Base-by-base conservation (phyloP, 2,329 filamentous ascomycete genomes). In the Aspergillus luchuensis region DNA sequence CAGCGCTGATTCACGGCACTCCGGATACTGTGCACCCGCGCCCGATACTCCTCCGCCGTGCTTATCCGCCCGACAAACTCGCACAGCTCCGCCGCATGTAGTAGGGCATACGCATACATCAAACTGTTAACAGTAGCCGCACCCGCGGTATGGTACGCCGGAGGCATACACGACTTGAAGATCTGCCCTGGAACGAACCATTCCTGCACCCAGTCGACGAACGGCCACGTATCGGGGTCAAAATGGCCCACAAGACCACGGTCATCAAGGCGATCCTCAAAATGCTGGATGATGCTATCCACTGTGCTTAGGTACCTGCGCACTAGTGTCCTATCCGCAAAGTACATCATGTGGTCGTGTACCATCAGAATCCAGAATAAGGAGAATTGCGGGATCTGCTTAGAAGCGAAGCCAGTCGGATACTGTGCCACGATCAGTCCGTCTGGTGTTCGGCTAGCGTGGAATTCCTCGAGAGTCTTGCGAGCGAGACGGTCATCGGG, bases 321-420 rank as follows among this genome's bases (percentile, higher is more conserved):
- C 6, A 60, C 57, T 5, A 62, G 10, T 0, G 25, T 10, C 1
- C 4, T 2, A 19, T 60, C 57, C 11, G 33, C 49, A 5, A 36
- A 39, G n/a, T 60, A 57, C 41, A 53, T 23, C 49, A 55, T 45
- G n/a, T 59, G 53, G 36, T 62, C 57, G 21, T 57, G 25, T 0
- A 60, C 25, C 57, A 60, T 60, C 21, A 62, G 49, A 5, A 60
- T 41, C 49, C 57, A 60, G 36, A 23, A 60, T 15, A 60, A 28
- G 4, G 57, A 62, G 53, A 60, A 62, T 30, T 28, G 25, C 6
- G 57, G 57, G 33, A 60, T 58, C 11, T 55, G 56, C 4, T 51
- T 33, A 5, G 38, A 43, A 0, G 49, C 48, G 30, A 48, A 43
- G 4, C 57, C 53, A 3, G 48, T 17, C 5, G 60, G 57, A 36